phyloP scores from a whole-genome alignment of 78 protist genomes.

The Thecamonas trahens region DNA sequence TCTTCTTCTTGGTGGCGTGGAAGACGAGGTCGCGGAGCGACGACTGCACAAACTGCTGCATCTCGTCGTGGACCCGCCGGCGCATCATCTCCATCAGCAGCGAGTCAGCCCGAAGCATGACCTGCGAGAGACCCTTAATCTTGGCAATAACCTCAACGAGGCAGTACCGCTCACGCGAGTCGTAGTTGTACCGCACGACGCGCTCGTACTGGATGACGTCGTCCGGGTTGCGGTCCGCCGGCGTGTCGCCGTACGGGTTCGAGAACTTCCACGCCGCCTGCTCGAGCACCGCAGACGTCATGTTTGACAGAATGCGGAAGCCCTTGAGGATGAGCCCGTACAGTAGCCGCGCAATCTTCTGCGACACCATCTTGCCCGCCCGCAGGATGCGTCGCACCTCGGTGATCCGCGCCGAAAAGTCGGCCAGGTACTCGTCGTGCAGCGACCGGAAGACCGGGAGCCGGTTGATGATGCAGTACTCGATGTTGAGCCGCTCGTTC shows the following conservation, averaged over 20 bases:
- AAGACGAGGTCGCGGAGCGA: slow-evolving; percentile 44
- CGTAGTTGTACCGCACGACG: slow-evolving; percentile 72
- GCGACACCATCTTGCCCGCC: no score
- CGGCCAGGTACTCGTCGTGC: slow-evolving; percentile 34
- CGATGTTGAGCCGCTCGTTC: slow-evolving; percentile 8
- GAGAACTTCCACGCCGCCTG: slow-evolving; percentile 54
- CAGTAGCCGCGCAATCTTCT: no score
- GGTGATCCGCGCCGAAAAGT: slow-evolving; percentile 27
- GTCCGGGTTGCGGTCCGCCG: slow-evolving; percentile 6
- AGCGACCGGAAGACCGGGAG: slow-evolving; percentile 1
- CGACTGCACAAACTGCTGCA: slow-evolving; percentile 63
- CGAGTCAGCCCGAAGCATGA: slow-evolving; percentile 21
- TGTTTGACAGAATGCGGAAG: no score
- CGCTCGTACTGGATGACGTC: slow-evolving; percentile 18
- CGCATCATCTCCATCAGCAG: slow-evolving; percentile 34
- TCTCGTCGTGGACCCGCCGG: slow-evolving; percentile 28
- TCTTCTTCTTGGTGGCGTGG: slow-evolving; percentile 41
- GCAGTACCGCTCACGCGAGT: slow-evolving; percentile 37
- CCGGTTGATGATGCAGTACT: slow-evolving; percentile 34
- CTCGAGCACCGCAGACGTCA: no score
- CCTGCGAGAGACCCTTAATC: slow-evolving; percentile 51
- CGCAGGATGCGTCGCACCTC: neutral
- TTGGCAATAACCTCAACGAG: slow-evolving; percentile 64
- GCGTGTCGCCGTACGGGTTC: slow-evolving; percentile 37
- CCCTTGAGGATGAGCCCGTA: no score